These are phyloP conservation scores for Chytriomyces sp. DNA, from an alignment of 192 early-diverging fungal species.

Conservation along the genomic window DNA sequence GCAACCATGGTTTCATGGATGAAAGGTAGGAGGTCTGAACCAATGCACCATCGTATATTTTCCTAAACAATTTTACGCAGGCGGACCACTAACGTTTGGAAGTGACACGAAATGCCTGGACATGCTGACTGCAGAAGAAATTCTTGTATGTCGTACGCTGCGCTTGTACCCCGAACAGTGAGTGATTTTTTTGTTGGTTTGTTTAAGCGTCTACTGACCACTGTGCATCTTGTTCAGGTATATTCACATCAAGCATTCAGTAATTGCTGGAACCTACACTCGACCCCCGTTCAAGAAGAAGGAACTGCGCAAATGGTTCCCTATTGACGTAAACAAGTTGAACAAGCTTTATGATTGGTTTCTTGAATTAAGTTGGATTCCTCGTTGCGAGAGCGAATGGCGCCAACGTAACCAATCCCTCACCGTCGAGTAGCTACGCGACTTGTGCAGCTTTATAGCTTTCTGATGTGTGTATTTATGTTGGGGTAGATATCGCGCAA, in stretches of 20 bases:
- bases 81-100: neutral
- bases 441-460: too few relatives aligned
- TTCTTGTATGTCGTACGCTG: conserved; percentile 72
- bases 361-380: conserved; percentile 80
- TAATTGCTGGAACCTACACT: conserved; percentile 19
- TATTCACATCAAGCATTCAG: conserved; percentile 1
- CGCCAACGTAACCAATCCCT: too few relatives aligned
- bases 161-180: conserved; percentile 82
- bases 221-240: neutral
- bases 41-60: too few relatives aligned
- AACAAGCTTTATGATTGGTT: conserved; percentile 84
- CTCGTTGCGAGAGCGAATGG: neutral
- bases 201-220: conserved; percentile 52
- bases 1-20: too few relatives aligned
- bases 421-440: too few relatives aligned
- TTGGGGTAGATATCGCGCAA: too few relatives aligned
- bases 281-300: conserved; percentile 57
- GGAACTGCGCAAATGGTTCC: conserved; percentile 84
- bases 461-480: too few relatives aligned
- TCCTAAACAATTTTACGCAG: neutral
- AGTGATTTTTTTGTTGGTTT: conserved; percentile 73
- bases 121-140: conserved; percentile 66
- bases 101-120: neutral
- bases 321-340: conserved; percentile 88
- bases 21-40: too few relatives aligned